These are phyloP conservation scores for Hydnum rufescens DNA, from an alignment of 768 basidiomycete genomes.

Conservation along the genomic window DNA sequence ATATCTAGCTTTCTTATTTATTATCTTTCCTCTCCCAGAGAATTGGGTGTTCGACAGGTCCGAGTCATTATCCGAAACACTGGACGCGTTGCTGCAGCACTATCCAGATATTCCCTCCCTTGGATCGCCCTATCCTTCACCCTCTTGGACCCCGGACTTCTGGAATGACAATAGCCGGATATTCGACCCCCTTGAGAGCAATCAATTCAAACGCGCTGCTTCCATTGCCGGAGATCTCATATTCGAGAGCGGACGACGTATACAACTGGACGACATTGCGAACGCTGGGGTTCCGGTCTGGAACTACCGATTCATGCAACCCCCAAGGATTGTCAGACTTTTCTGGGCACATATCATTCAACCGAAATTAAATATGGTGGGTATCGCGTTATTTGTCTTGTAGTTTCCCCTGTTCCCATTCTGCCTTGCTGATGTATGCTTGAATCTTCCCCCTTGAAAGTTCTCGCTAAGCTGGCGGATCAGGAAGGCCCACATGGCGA, in stretches of 20 bases:
- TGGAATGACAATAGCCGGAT: not conserved
- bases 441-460: not conserved
- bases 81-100: not conserved
- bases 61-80: not conserved
- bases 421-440: not conserved
- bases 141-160: not conserved
- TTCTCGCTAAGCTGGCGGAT: not conserved
- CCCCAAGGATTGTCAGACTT: not conserved
- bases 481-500: not conserved
- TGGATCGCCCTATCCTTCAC: not conserved
- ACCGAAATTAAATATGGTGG: not conserved
- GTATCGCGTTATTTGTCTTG: not conserved
- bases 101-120: not conserved
- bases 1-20: not conserved
- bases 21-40: not conserved
- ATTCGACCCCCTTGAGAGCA: not conserved
- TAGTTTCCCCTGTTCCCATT: too few species aligned
- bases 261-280: not conserved
- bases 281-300: not conserved
- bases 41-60: not conserved
- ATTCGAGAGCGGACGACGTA: not conserved
- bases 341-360: not conserved
- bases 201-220: conserved; percentile 1
- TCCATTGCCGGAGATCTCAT: not conserved
- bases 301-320: not conserved